Evolutionary conservation across 495 filamentous ascomycete genomes (phyloP).

Genomic region (Symbiotaphrina buchneri): DNA sequence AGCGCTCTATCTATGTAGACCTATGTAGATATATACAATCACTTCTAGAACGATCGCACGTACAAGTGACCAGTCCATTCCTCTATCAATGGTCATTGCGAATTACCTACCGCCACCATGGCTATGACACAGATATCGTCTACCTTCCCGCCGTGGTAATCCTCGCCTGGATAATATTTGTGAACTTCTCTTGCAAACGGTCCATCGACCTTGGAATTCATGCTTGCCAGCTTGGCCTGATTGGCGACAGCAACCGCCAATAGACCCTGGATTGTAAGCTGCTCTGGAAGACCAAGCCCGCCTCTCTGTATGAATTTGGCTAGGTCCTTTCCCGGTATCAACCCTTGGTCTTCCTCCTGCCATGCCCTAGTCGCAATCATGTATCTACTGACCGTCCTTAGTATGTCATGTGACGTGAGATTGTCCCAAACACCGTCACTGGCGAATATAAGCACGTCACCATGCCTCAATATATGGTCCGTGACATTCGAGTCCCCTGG

Average conservation of each 20-base stretch:
- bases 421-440: slow-evolving; percentile 97
- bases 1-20: background rate
- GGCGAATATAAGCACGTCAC: slow-evolving; percentile 77
- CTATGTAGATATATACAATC: background rate
- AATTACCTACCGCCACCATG: slow-evolving; percentile 46
- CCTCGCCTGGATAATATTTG: slow-evolving; percentile 60
- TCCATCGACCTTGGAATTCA: slow-evolving; percentile 56
- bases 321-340: slow-evolving; percentile 32
- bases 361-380: slow-evolving; percentile 60
- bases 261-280: slow-evolving; percentile 40
- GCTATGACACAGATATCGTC: slow-evolving; percentile 78
- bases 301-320: slow-evolving; percentile 24
- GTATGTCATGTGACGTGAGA: slow-evolving; percentile 68
- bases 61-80: no score
- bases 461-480: slow-evolving; percentile 53
- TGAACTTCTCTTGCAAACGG: slow-evolving; percentile 91
- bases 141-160: slow-evolving; percentile 69
- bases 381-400: slow-evolving; percentile 49
- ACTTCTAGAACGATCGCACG: slow-evolving; percentile 2
- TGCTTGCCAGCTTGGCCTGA: slow-evolving; percentile 67
- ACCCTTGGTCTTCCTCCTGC: slow-evolving; percentile 27
- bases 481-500: slow-evolving; percentile 69
- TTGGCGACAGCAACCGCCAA: slow-evolving; percentile 53
- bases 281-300: slow-evolving; percentile 12
- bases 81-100: no score